Percentiles rank a stretch among this genome's conserved stretches.
phyloP scores from a whole-genome alignment of 352 stramenopile species.

The Phytophthora sansomeana region DNA sequence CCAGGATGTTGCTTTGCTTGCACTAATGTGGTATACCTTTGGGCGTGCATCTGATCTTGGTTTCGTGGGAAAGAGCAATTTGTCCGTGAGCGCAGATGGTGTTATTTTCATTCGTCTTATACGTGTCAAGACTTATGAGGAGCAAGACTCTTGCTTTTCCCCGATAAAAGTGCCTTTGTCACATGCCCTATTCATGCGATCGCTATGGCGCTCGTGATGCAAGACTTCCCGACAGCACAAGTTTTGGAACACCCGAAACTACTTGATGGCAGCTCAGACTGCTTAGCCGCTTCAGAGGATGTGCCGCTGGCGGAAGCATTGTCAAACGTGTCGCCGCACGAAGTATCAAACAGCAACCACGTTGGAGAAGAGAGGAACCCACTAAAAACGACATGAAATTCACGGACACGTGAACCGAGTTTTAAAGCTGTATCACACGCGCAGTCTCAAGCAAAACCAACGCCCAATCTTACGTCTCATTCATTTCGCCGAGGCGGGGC shows the following conservation, averaged over 20 bases:
- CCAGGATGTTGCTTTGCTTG: no score
- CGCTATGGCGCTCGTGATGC: slow-evolving; percentile 10
- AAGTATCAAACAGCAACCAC: not conserved
- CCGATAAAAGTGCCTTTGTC: slow-evolving; percentile 8
- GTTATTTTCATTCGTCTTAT: slow-evolving; percentile 29
- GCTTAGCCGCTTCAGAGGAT: not conserved
- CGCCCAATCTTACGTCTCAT: not conserved
- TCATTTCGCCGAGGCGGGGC: slow-evolving; percentile 4
- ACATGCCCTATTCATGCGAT: slow-evolving; percentile 8
- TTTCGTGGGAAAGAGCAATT: no score
- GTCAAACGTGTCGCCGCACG: no score
- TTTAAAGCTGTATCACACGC: slow-evolving; percentile 3
- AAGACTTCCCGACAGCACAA: not conserved
- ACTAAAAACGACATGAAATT: slow-evolving; percentile 1
- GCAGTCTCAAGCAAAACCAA: slow-evolving; percentile 1
- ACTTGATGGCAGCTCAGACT: not conserved
- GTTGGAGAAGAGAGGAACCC: not conserved
- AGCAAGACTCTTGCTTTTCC: slow-evolving; percentile 10
- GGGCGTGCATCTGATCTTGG: no score
- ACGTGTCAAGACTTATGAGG: slow-evolving; percentile 8
- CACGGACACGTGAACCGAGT: slow-evolving; percentile 2
- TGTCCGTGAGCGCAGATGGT: no score
- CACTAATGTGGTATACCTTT: no score
- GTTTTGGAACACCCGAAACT: not conserved
- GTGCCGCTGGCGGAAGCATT: slow-evolving; percentile 3